Conservation (phyloP, 495 filamentous ascomycete genomes). For the Trichoderma erinaceum region DNA sequence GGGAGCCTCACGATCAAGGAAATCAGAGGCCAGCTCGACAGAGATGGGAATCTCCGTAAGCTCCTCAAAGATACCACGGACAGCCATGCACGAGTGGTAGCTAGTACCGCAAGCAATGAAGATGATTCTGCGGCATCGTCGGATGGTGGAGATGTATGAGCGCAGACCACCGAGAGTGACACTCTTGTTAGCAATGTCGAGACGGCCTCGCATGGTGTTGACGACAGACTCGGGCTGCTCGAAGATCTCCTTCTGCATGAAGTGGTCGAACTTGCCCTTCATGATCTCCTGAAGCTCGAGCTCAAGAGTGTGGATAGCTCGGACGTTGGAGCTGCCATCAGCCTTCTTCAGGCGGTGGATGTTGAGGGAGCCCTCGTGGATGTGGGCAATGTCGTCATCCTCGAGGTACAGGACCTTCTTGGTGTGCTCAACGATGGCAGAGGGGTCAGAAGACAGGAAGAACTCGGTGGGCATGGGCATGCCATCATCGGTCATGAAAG, state of each 20-base stretch:
- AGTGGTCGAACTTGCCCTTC: slow-evolving; percentile 99
- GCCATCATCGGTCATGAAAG: slow-evolving; percentile 97
- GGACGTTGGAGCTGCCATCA: slow-evolving; percentile 92
- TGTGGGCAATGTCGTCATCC: slow-evolving; percentile 98
- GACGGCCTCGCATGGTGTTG: slow-evolving; percentile 98
- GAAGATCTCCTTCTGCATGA: slow-evolving; percentile 99
- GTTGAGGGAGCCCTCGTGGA: slow-evolving; percentile 96
- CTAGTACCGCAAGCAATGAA: slow-evolving; percentile 98
- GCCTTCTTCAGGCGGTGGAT: slow-evolving; percentile 96
- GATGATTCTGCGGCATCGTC: slow-evolving; percentile 90
- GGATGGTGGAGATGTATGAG: slow-evolving; percentile 93
- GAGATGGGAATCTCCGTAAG: slow-evolving; percentile 96
- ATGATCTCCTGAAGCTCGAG: slow-evolving; percentile 99
- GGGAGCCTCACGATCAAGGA: slow-evolving; percentile 94
- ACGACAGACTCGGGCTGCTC: slow-evolving; percentile 98
- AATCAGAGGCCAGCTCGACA: slow-evolving; percentile 95
- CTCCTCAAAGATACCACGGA: slow-evolving; percentile 95
- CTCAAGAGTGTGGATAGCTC: slow-evolving; percentile 95
- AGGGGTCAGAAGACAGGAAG: slow-evolving; percentile 96
- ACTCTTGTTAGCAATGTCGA: slow-evolving; percentile 85
- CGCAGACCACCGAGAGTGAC: slow-evolving; percentile 93
- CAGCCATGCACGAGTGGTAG: slow-evolving; percentile 98
- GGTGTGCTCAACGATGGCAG: slow-evolving; percentile 97
- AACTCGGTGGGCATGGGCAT: slow-evolving; percentile 97
- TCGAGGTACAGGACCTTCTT: slow-evolving; percentile 99